Conservation (phyloP, 306 rosid species). For the Sindora glabra region DNA sequence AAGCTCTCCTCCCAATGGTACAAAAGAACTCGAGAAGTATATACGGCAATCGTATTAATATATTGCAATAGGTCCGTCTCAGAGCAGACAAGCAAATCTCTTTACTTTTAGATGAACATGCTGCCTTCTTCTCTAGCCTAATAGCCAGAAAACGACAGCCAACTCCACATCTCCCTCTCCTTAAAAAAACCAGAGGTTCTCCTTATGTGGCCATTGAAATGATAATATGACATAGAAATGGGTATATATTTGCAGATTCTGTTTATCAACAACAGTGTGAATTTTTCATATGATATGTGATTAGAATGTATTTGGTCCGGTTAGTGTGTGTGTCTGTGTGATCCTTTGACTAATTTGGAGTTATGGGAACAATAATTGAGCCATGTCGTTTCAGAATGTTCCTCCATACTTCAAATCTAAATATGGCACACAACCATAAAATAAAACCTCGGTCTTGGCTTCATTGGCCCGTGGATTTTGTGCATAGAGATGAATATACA, state of each 20-base stretch:
- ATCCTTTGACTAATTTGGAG: not conserved
- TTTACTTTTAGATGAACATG: no score
- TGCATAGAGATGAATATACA: not conserved
- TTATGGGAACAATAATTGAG: not conserved
- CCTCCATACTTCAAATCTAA: conserved; percentile 6
- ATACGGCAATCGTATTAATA: conserved; percentile 15
- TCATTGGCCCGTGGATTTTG: conserved; percentile 7
- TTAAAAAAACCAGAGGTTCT: conserved; percentile 5
- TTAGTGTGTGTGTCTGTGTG: no score
- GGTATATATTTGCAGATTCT: not conserved
- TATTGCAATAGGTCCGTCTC: conserved; percentile 18
- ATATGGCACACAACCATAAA: not conserved
- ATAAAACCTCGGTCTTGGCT: not conserved
- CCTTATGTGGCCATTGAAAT: conserved; percentile 16
- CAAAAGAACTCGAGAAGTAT: conserved; percentile 24
- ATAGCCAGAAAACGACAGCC: conserved; percentile 12
- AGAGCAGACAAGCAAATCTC: conserved; percentile 27
- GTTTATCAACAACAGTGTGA: no score
- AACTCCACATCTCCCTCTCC: not conserved
- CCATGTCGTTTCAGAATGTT: conserved; percentile 2
- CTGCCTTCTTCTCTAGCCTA: not conserved
- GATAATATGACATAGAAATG: conserved; percentile 9
- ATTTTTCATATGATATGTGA: not conserved
- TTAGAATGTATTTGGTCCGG: not conserved
- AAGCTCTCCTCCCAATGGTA: no score